Evolutionary conservation across 192 early-diverging fungal species (phyloP), one percentile per base, ranked within the genome.

Genomic region (Rhizophagus sp.): DNA sequence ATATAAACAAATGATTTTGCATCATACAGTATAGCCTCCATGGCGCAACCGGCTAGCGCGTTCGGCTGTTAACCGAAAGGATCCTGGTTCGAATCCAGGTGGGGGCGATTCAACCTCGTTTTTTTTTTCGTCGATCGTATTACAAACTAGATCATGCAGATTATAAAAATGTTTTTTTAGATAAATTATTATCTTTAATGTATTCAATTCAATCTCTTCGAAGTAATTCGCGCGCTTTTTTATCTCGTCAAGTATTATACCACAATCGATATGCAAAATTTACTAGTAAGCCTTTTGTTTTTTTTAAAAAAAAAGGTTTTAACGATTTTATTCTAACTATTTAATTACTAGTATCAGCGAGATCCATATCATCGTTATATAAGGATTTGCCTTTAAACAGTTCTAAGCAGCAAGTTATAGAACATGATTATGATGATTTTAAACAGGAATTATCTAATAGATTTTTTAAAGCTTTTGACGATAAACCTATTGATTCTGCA

Each of bases 61-160:
- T 77, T 77, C 63, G 75, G 75, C 75, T 77, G 75, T 77, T 77
- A 77, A 77, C 75, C 75, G 63, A 77, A 77, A 77, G 75, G 75
- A 65, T 77, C 75, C 75, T 77, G 75, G 75, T 77, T 77, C 75
- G 63, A 77, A 77, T 77, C 75, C 75, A 77, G 75, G 75, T 77
- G 75, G 75, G 62, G 63, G 75, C 75, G 75, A 22, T 25, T 57
- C 6, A 19, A 22, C 7, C 17, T 22, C 6, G 1, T 47, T 47
- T 47, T 47, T 47, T 47, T 47, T 47, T 47, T 47, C 11, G 44
- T 47, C 1, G 11, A 47, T 12, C 11, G 44, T 47, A 47, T 47
- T 47, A 47, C 11, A 47, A 47, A 47, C 11, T 2, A 44, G 10
- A 44, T 47, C 44, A 12, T 47, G 44, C 9, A 2, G 11, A 47